Conservation (phyloP, 2,329 filamentous ascomycete species). For the Epichloe baconii region DNA sequence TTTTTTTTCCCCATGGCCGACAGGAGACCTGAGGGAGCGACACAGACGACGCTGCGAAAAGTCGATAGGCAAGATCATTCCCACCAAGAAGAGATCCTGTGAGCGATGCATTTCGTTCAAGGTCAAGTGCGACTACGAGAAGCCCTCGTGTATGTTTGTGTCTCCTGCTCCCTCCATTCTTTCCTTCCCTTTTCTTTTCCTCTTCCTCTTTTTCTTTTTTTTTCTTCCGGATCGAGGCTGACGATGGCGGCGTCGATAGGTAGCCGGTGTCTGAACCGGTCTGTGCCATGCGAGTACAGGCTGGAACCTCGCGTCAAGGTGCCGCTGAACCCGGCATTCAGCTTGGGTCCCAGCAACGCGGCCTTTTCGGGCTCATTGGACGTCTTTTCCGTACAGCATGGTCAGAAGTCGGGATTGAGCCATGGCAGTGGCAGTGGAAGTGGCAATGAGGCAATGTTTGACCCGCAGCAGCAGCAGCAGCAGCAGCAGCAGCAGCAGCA, state of each 20-base stretch:
- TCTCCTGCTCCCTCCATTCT: not conserved
- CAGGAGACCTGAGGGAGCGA: constrained; percentile 6
- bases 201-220: no score
- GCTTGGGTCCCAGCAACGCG: constrained; percentile 1
- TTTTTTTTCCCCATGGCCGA: no score
- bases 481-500: not conserved
- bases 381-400: constrained; percentile 4
- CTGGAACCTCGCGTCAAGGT: constrained; percentile 7
- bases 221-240: not conserved
- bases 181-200: no score
- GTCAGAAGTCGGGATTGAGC: not conserved
- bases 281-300: constrained; percentile 6
- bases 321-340: constrained; percentile 7
- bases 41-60: constrained; percentile 6
- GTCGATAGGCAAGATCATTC: constrained; percentile 6
- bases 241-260: not conserved
- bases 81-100: constrained; percentile 7
- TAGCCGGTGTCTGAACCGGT: constrained; percentile 5
- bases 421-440: not conserved
- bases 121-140: constrained; percentile 7
- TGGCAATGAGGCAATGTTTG: not conserved
- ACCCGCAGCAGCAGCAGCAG: not conserved
- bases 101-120: constrained; percentile 8
- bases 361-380: constrained; percentile 5
- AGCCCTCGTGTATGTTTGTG: constrained; percentile 4